phyloP scores from a whole-genome alignment of 306 rosid genomes.

The Trifolium pratense region DNA sequence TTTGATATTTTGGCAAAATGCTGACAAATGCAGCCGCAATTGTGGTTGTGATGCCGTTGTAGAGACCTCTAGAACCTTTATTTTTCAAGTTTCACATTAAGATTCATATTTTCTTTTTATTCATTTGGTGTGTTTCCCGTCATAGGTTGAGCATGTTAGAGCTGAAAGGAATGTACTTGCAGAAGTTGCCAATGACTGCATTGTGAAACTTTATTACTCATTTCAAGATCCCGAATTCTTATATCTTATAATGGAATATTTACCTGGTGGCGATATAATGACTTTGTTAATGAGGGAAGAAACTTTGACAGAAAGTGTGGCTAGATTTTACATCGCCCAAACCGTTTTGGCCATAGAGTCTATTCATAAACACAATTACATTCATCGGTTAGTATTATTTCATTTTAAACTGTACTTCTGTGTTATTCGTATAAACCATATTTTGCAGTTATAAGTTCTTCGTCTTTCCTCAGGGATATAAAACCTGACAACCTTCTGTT shows the following conservation, averaged over 20 bases:
- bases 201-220: slow-evolving; percentile 93
- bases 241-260: slow-evolving; percentile 91
- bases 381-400: slow-evolving; percentile 66
- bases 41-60: background rate
- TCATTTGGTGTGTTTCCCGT: too few relatives aligned
- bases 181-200: slow-evolving; percentile 88
- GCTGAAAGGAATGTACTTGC: slow-evolving; percentile 95
- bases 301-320: slow-evolving; percentile 90
- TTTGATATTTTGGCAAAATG: background rate
- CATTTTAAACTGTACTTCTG: slow-evolving; percentile 23
- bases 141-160: slow-evolving; percentile 66
- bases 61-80: background rate
- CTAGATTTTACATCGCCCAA: slow-evolving; percentile 69
- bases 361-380: slow-evolving; percentile 83
- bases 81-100: background rate
- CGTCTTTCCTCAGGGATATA: slow-evolving; percentile 62
- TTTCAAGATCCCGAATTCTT: slow-evolving; percentile 87
- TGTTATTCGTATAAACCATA: slow-evolving; percentile 23
- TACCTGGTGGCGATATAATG: slow-evolving; percentile 98
- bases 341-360: slow-evolving; percentile 88
- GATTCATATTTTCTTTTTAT: too few relatives aligned
- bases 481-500: slow-evolving; percentile 94
- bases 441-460: slow-evolving; percentile 15
- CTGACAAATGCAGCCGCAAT: background rate
- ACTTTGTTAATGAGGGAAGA: slow-evolving; percentile 91